Percentiles rank a stretch among this genome's conserved stretches.
phyloP scores from a whole-genome alignment of 1,284 basidiomycete genomes.

The Mycena citricolor region DNA sequence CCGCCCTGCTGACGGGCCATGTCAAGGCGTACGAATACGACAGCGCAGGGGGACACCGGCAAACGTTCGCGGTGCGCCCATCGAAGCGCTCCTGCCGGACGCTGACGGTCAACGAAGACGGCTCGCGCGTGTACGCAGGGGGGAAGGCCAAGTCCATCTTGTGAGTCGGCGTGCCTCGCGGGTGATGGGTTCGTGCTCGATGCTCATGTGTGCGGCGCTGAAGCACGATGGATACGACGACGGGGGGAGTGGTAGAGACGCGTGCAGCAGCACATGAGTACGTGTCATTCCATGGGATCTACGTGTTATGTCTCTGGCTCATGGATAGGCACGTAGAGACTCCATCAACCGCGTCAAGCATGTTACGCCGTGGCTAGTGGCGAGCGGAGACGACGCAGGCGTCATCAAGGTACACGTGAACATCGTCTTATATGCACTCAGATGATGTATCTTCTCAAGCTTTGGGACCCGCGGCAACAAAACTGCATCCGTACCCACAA shows the following conservation, averaged over 20 bases:
- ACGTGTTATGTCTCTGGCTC: slow-evolving; percentile 13
- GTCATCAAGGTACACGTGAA: slow-evolving; percentile 73
- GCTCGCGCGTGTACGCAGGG: slow-evolving; percentile 68
- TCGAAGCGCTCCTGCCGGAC: slow-evolving; percentile 79
- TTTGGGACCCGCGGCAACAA: slow-evolving; percentile 84
- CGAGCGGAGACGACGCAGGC: slow-evolving; percentile 92
- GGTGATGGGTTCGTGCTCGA: slow-evolving; percentile 3
- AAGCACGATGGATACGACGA: slow-evolving; percentile 70
- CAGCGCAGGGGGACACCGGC: slow-evolving; percentile 47
- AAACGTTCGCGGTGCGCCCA: slow-evolving; percentile 55
- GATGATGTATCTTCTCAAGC: slow-evolving; percentile 40
- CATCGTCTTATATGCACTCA: slow-evolving; percentile 6
- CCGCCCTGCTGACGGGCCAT: slow-evolving; percentile 80
- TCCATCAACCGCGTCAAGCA: slow-evolving; percentile 83
- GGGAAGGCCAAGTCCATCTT: slow-evolving; percentile 83
- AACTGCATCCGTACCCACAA: slow-evolving; percentile 68
- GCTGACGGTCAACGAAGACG: slow-evolving; percentile 64
- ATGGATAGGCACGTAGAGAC: slow-evolving; percentile 59
- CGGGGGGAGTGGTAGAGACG: slow-evolving; percentile 63
- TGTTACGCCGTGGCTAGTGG: slow-evolving; percentile 68
- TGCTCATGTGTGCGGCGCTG: slow-evolving; percentile 21
- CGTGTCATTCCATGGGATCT: slow-evolving; percentile 5
- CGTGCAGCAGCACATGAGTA: slow-evolving; percentile 78
- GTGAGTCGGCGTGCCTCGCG: slow-evolving; percentile 57
- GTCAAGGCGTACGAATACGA: slow-evolving; percentile 80